Evolutionary conservation across 2,329 filamentous ascomycete species (phyloP).

Genomic region (Colletotrichum sp.): DNA sequence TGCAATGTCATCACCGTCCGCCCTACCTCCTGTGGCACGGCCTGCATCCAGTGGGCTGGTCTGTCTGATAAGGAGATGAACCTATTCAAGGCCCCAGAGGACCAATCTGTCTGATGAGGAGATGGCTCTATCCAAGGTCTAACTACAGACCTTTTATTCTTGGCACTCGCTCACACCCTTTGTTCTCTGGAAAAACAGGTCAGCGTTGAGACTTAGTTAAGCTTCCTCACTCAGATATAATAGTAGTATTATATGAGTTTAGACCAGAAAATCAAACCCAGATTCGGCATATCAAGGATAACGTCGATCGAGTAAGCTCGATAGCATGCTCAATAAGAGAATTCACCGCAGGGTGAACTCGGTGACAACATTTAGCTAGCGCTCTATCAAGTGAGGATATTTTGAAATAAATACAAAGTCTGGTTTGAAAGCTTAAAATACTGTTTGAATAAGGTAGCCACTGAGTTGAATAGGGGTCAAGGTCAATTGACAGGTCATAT

Average conservation of each 20-base stretch:
- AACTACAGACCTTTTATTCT: background rate
- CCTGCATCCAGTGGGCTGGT: background rate
- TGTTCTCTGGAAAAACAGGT: background rate
- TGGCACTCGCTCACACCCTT: background rate
- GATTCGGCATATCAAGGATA: background rate
- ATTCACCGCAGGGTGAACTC: background rate
- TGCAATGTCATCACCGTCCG: background rate
- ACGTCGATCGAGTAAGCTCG: accelerated
- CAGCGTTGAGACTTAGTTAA: background rate
- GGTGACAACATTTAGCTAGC: accelerated
- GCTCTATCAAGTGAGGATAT: background rate
- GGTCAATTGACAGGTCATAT: background rate
- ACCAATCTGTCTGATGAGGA: background rate
- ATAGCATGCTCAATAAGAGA: accelerated
- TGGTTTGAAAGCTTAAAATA: background rate
- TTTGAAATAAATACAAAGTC: background rate
- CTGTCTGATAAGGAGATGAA: background rate
- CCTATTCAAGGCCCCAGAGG: too few relatives aligned
- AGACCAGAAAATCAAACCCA: background rate
- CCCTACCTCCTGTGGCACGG: background rate
- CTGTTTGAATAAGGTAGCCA: background rate
- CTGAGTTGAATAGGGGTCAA: accelerated
- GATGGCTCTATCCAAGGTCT: background rate
- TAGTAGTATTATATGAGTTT: background rate
- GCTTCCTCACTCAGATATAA: background rate